These are phyloP conservation scores for Penicillium herquei DNA, from an alignment of 495 filamentous ascomycete species.

Conservation along the genomic window DNA sequence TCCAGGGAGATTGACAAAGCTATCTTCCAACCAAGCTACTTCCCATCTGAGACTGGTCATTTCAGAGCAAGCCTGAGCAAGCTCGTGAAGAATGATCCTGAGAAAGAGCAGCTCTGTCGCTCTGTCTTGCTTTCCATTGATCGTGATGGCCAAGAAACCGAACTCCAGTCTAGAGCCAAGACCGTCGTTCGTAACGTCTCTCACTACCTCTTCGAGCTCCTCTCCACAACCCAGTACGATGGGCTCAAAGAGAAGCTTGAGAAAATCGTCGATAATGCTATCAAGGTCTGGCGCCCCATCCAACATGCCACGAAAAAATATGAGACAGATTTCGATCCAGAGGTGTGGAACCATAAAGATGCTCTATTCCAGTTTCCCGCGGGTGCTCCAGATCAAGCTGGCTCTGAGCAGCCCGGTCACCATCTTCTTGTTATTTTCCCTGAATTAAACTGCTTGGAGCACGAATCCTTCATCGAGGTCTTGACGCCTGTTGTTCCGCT, in stretches of 20 bases:
- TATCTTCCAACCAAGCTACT: slow-evolving; percentile 28
- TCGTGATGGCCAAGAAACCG: background rate
- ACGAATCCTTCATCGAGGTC: no score
- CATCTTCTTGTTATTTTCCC: no score
- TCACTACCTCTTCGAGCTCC: background rate
- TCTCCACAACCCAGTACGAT: background rate
- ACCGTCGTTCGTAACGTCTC: background rate
- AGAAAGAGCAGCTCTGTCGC: slow-evolving; percentile 28
- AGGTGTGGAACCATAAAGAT: no score
- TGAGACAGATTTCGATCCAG: slow-evolving; percentile 1
- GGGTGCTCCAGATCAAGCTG: no score
- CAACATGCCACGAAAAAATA: background rate
- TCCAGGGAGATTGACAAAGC: slow-evolving; percentile 22
- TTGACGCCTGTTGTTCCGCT: no score
- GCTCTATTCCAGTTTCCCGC: no score
- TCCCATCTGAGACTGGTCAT: slow-evolving; percentile 7
- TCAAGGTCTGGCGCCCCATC: slow-evolving; percentile 1
- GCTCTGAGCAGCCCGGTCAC: no score
- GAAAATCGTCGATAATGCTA: background rate
- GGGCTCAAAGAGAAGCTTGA: background rate
- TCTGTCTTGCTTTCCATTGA: slow-evolving; percentile 23
- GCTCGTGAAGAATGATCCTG: slow-evolving; percentile 15
- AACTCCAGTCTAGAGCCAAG: background rate
- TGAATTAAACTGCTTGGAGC: no score
- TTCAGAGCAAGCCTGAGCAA: slow-evolving; percentile 13